Evolutionary conservation across 1,139 yeast genomes (phyloP).

Genomic region (Hyphopichia pseudoburtonii): DNA sequence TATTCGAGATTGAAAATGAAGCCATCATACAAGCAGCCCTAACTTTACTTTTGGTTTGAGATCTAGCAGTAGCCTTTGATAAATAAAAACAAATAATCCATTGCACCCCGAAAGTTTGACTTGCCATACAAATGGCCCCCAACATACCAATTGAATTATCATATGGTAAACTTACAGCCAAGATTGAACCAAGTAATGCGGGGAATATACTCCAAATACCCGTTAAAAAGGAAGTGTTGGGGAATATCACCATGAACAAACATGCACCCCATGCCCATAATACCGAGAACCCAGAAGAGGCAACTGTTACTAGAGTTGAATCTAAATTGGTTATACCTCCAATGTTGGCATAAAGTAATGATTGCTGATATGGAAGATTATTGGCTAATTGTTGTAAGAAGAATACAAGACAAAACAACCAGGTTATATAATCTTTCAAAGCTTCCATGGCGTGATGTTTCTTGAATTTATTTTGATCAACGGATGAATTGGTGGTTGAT

Average conservation of each 20-base stretch:
- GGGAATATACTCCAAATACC: constrained; percentile 33
- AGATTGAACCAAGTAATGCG: constrained; percentile 44
- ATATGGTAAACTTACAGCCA: constrained; percentile 42
- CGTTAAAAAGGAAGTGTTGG: constrained; percentile 16
- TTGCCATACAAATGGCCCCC: constrained; percentile 26
- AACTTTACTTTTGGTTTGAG: constrained; percentile 23
- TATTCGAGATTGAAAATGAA: constrained; percentile 23
- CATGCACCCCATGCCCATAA: constrained; percentile 32
- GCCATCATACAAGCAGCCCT: constrained; percentile 24
- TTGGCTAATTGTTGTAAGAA: constrained; percentile 46
- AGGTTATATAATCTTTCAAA: constrained; percentile 46
- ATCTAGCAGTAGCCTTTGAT: constrained; percentile 24
- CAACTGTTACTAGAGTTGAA: constrained; percentile 54
- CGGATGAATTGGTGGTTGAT: constrained; percentile 38
- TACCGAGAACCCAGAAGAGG: constrained; percentile 46
- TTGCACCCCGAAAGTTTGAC: constrained; percentile 20
- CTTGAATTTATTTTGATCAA: constrained; percentile 46
- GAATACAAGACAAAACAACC: constrained; percentile 40
- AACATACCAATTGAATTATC: constrained; percentile 40
- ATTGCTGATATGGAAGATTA: constrained; percentile 48
- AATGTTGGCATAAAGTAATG: constrained; percentile 38
- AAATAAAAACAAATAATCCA: constrained; percentile 24
- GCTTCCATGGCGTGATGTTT: constrained; percentile 44
- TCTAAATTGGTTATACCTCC: constrained; percentile 43
- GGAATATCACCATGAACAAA: constrained; percentile 18